Evolutionary conservation across 768 basidiomycete genomes (phyloP).

Genomic region (Auricularia cornea): DNA sequence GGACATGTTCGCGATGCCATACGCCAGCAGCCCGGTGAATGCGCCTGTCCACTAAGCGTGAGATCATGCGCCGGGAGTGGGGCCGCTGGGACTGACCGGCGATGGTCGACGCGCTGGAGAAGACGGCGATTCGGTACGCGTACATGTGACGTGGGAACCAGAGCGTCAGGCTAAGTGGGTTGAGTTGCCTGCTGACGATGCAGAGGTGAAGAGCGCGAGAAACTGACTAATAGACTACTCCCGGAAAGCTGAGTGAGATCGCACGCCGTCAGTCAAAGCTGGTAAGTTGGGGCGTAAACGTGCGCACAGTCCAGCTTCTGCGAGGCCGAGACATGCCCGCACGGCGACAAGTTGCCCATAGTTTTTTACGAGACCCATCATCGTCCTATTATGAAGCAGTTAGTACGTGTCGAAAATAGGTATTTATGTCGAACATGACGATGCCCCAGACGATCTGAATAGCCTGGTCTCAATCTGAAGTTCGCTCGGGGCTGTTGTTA

Average conservation of each 20-base stretch:
- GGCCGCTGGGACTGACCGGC: conserved; percentile 40
- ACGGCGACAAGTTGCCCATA: conserved; percentile 50
- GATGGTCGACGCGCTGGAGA: conserved; percentile 57
- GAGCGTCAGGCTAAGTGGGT: conserved; percentile 40
- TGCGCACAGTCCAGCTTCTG: conserved; percentile 49
- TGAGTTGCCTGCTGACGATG: not conserved
- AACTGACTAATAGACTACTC: conserved; percentile 62
- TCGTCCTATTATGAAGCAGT: no score
- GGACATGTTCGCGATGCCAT: conserved; percentile 44
- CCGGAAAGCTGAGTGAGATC: conserved; percentile 45
- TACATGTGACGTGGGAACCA: conserved; percentile 62
- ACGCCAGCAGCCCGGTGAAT: conserved; percentile 53
- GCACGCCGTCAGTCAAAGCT: not conserved
- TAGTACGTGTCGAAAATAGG: no score
- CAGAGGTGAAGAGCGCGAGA: not conserved
- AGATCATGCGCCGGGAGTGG: no score
- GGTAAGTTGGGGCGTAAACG: not conserved
- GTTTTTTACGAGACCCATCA: conserved; percentile 65
- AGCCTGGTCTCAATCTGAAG: conserved; percentile 23
- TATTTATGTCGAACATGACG: no score
- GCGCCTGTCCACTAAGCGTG: no score
- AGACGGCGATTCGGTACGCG: conserved; percentile 51
- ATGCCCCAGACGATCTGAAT: conserved; percentile 60
- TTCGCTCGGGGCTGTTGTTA: not conserved
- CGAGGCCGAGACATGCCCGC: conserved; percentile 51